Evolutionary conservation across 176 grass and related monocot species (phyloP).

Genomic region (Oryza rufipogon): DNA sequence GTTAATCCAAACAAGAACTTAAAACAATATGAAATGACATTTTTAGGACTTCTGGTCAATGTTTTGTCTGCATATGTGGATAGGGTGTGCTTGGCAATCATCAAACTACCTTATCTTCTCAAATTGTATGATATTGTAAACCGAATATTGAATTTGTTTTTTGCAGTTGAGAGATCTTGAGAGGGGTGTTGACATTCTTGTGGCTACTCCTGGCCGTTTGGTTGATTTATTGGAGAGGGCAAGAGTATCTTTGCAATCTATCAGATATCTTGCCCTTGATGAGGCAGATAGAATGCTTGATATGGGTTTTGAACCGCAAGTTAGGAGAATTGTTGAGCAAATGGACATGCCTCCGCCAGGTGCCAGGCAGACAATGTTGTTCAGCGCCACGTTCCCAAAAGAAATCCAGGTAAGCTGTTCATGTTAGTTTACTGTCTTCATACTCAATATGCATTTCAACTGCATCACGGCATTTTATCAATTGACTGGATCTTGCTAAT

Average conservation of each 20-base stretch:
- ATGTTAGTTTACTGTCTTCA: not conserved
- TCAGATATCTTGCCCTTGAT: conserved; percentile 90
- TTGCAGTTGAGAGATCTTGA: conserved; percentile 92
- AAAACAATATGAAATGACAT: not conserved
- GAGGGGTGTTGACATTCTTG: conserved; percentile 97
- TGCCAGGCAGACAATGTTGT: conserved; percentile 85
- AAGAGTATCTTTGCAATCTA: conserved; percentile 80
- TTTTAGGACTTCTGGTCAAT: not conserved
- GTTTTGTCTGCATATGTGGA: not conserved
- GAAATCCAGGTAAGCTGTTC: conserved; percentile 85
- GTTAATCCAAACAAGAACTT: not conserved
- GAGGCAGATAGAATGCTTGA: conserved; percentile 99
- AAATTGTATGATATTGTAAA: conserved; percentile 2
- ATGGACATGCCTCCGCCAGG: conserved; percentile 88
- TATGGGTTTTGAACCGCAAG: conserved; percentile 99
- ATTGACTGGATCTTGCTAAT: not conserved
- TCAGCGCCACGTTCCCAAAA: conserved; percentile 91
- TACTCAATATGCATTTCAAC: not conserved
- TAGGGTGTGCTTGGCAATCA: not conserved
- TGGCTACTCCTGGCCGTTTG: conserved; percentile 94
- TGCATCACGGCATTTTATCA: not conserved
- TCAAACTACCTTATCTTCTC: not conserved
- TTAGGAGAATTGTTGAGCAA: conserved; percentile 96
- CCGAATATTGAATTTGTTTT: not conserved
- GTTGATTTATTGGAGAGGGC: conserved; percentile 93